Evolutionary conservation across 1,284 basidiomycete genomes (phyloP), one percentile per base, ranked within the genome.

Genomic region (Heterobasidion irregulare): DNA sequence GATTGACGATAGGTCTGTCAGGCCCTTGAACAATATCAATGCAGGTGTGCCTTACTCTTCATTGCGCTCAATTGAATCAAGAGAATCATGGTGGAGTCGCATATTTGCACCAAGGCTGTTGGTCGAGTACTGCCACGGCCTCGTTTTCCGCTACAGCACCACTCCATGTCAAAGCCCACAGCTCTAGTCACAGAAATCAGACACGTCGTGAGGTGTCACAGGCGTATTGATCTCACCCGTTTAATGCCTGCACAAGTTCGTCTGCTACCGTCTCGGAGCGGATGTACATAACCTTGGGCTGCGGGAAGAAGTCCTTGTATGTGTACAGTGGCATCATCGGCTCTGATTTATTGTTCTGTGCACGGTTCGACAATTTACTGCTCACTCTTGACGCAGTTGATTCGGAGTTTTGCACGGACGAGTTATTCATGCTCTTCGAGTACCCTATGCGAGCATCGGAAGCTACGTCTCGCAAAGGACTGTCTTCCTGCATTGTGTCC

Each of bases 121-220:
- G 70, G 68, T 41, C 73, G 66, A 35, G 57, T 59, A 2, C 65
- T 61, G 33, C 62, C 57, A 2, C 52, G 56, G 41, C 65, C 62
- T 6, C 59, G 61, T n/a, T 65, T 62, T 53, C 68, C 72, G 45
- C 69, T 62, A 18, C 78, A 72, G 10, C 73, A 70, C 82, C 83
- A 84, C 62, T 85, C 83, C 53, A 84, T 68, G 63, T 85, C 83
- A 46, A 84, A 79, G 2, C 81, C 82, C 8, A 84, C 54, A 9
- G 82, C 75, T 0, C 79, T 82, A 47, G 3, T 50, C 13, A 19
- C n/a, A 43, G 51, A 18, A 12, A 36, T 26, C 33, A 36, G n/a
- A 15, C 45, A 34, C 32, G 26, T 26, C 3, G 26, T 26, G 26
- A 26, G 4, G 34, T 48, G 51, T 46, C n/a, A 26, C 7, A 9